These are phyloP conservation scores for Neofusicoccum parvum DNA, from an alignment of 2,329 filamentous ascomycete genomes.

Conservation along the genomic window DNA sequence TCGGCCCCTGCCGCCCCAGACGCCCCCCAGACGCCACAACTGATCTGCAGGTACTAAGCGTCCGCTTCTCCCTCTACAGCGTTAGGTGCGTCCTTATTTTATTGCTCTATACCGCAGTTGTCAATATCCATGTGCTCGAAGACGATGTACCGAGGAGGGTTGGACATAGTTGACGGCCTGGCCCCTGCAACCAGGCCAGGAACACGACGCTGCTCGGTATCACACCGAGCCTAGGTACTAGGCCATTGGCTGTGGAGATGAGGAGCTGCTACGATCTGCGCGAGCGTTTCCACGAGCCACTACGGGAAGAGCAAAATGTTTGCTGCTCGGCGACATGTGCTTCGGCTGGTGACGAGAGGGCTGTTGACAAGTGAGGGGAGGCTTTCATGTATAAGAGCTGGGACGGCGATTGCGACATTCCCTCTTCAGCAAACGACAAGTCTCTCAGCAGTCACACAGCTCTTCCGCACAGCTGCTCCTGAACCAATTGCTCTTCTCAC, in stretches of 20 bases:
- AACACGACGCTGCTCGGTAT: not conserved
- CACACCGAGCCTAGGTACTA: not conserved
- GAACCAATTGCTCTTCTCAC: too few relatives aligned
- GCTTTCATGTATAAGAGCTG: not conserved
- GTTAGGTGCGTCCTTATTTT: not conserved
- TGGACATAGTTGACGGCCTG: not conserved
- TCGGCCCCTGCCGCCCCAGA: not conserved
- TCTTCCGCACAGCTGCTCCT: not conserved
- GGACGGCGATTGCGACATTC: not conserved
- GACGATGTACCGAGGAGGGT: not conserved
- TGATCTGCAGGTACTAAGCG: conserved; percentile 4
- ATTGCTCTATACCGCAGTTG: not conserved
- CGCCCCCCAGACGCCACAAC: not conserved
- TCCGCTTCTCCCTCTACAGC: not conserved
- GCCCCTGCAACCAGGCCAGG: not conserved
- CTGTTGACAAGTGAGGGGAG: not conserved
- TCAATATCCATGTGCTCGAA: not conserved
- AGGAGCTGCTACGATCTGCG: conserved; percentile 3
- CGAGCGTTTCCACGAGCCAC: not conserved
- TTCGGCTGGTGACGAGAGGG: not conserved
- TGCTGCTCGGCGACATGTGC: conserved; percentile 1
- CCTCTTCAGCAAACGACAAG: not conserved
- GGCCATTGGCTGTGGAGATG: not conserved
- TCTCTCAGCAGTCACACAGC: not conserved
- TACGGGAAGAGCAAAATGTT: not conserved